phyloP scores from a whole-genome alignment of 148 eudicot genomes.

The Fagopyrum tataricum region DNA sequence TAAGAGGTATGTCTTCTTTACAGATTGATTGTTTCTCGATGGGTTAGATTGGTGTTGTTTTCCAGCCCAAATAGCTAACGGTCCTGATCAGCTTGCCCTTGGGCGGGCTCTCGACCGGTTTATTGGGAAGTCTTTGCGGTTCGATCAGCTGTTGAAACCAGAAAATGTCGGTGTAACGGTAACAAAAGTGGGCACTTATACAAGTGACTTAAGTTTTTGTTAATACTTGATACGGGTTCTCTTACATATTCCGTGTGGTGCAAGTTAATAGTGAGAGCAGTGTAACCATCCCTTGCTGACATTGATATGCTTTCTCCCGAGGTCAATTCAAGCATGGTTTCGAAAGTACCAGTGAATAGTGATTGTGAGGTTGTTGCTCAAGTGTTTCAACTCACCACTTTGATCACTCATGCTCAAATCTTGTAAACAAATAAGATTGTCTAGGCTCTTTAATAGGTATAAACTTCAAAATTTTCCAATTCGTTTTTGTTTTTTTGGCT shows the following conservation, averaged over 20 bases:
- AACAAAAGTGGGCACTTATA: constrained; percentile 61
- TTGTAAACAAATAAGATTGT: too few species aligned
- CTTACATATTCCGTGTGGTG: constrained; percentile 2
- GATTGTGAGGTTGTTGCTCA: too few species aligned
- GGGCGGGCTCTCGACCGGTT: constrained; percentile 89
- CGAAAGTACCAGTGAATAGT: too few species aligned
- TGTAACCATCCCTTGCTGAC: constrained; percentile 56
- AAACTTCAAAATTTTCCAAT: too few species aligned
- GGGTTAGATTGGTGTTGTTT: constrained; percentile 94
- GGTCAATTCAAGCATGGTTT: too few species aligned
- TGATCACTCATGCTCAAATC: too few species aligned
- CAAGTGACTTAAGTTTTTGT: too few species aligned
- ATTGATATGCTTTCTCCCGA: constrained; percentile 70
- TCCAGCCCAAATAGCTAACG: constrained; percentile 48
- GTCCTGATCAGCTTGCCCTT: constrained; percentile 56
- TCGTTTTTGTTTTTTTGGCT: too few species aligned
- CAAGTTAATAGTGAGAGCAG: constrained; percentile 46
- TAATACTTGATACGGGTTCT: too few species aligned
- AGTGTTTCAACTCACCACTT: too few species aligned
- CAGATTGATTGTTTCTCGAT: constrained; percentile 92
- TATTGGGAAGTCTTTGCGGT: constrained; percentile 87
- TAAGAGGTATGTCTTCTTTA: background rate
- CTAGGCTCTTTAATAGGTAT: too few species aligned
- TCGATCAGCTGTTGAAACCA: constrained; percentile 97
- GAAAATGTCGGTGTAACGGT: constrained; percentile 64